Base-by-base conservation (phyloP, 2,329 filamentous ascomycete species). In the Orbilia oligospora region DNA sequence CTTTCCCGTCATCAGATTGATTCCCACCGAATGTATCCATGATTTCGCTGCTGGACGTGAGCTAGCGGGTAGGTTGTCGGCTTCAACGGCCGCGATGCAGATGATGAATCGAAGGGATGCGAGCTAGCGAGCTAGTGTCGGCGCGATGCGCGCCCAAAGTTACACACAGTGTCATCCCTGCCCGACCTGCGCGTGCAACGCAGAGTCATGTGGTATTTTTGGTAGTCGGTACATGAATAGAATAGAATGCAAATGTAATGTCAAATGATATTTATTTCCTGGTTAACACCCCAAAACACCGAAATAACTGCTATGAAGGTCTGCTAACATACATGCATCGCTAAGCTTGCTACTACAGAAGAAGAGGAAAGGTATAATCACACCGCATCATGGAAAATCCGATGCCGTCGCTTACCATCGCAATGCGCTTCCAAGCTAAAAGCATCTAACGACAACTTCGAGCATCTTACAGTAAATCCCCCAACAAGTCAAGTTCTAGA, bases 1-100 rank as follows among this genome's bases (percentile, higher is more conserved):
- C 76, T 79, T 79, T 79, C 65, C 76, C 76, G 56, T 79, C 76
- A 51, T 79, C 76, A 9, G 76, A 79, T 36, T 78, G 75, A 55
- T 68, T 78, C 53, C 75, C 75, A 41, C 68, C 75, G 14, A 78
- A 78, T 46, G 75, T 72, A 44, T 78, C 68, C 75, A 78, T 78
- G 58, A 36, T 49, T 49, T 49, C 24, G 27, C 22, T 44, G 49
- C 64, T 18, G 46, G 27, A 33, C 16, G 56, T 61, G 44, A 44
- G 51, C 56, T 64, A 27, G 64, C 22, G 22, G 46, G 38, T 14
- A 6, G 36, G 16, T 48, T 56, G 69, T 48, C 48, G 69, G 44
- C 48, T 56, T 41, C 49, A 30, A 51, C 12, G 38, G 41, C 53
- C 53, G 56, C 36, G 36, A 33, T 38, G 53, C 41, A 51, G 55